Base-by-base conservation (phyloP, 2,329 filamentous ascomycete genomes). In the Fusarium nelsonii region DNA sequence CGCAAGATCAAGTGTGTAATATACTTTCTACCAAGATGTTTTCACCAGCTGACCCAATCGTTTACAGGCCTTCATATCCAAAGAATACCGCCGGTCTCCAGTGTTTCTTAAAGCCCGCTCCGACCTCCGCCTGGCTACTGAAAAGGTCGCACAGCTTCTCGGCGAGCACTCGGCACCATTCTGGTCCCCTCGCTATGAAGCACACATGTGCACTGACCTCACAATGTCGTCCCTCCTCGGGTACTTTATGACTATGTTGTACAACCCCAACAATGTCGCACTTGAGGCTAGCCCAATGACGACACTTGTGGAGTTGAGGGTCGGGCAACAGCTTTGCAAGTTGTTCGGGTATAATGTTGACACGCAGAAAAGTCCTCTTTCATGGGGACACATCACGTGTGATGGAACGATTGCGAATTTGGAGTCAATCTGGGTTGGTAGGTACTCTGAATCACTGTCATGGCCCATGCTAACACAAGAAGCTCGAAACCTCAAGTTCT, bases 211-310 rank as follows among this genome's bases (percentile, higher is more conserved):
- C 50, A 80, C 78, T 20, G 79, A 84, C 58, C 49, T 83, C 70
- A 78, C 73, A 46, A 83, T 83, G 79, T 74, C 82, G 0, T 76
- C 79, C 2, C 53, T 84, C 4, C 74, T 84, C 4, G 82, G 82
- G 1, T 84, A 84, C 67, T 81, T 84, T 30, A 82, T 82, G 76
- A 82, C 82, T 0, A 84, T 84, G 82, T 34, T 85, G 26, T 84
- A 84, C 60, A 84, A 85, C 48, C 82, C 83, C 0, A 85, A 85
- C 74, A 85, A 84, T 36, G 80, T 84, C 2, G 75, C 82, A 2
- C 68, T 83, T 0, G 83, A 85, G 60, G 82, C 79, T 2, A 84
- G 81, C 41, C 83, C 83, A 1, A 65, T 84, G 14, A 80, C 81
- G 1, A 84, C 82, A 0, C 58, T 82, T 4, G 77, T 80, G 6